Evolutionary conservation across 2,329 filamentous ascomycete genomes (phyloP), one percentile per base, ranked within the genome.

Genomic region (Monilinia vaccinii-corymbosi): DNA sequence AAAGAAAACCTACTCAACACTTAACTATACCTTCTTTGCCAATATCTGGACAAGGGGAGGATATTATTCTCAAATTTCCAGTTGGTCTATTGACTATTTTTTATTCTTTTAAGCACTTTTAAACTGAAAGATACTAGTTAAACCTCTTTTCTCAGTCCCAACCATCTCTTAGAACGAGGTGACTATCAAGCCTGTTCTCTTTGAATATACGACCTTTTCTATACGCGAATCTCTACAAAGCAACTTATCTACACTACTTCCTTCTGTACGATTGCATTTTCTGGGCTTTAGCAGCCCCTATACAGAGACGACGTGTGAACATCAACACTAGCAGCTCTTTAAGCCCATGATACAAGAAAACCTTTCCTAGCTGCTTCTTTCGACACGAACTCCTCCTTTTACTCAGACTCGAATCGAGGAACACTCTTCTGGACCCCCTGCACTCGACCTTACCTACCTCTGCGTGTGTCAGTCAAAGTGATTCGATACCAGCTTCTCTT

Each of bases 341-440:
- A n/a, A 1, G n/a, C 10, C 2, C 7, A 2, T 28, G 1, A 25
- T 3, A 8, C 8, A 1, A 25, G 23, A 16, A 6, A 46, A 4
- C 10, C 1, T 47, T 31, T 18, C 16, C 16, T n/a, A 28, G 16
- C 25, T n/a, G 25, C 14, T 47, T 46, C 23, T 7, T 28, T 47
- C 18, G 14, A 36, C 7, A 6, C 3, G n/a, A 9, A n/a, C 11
- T 23, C 10, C n/a, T 7, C 50, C 4, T 42, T 40, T 28, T n/a
- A n/a, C 4, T 5, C 16, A 11, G 1, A 28, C 11, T 2, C 3
- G 3, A 31, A 4, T 31, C 3, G 2, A 10, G 1, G 18, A 5
- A 16, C 23, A 1, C 25, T 28, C 25, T 28, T 28, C 25, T 28
- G 18, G 8, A 14, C 25, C 9, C 18, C 6, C 18, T 31, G 16